Conservation (phyloP, 2,329 filamentous ascomycete species). For the Diaporthe citrichinensis region DNA sequence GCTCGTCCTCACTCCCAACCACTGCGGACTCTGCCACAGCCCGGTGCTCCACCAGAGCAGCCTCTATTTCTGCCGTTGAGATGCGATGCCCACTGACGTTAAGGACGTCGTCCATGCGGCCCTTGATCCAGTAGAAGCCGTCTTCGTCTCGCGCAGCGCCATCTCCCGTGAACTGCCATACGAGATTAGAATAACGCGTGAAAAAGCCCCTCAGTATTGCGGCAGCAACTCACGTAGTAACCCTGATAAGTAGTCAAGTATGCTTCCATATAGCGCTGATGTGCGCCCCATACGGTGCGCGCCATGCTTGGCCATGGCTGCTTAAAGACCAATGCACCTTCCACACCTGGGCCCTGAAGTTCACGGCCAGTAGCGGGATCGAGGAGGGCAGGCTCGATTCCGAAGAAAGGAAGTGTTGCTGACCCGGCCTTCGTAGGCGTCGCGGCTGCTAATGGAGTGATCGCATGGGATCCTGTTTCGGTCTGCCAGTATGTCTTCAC, state of each 20-base stretch:
- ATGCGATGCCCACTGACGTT: constrained; percentile 97
- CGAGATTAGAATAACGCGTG: background rate
- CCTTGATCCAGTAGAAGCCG: constrained; percentile 99
- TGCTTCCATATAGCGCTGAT: constrained; percentile 99
- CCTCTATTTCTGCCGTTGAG: constrained; percentile 98
- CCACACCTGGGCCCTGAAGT: constrained; percentile 94
- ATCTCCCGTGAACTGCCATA: constrained; percentile 84
- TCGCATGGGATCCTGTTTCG: constrained; percentile 96
- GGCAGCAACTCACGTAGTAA: constrained; percentile 83
- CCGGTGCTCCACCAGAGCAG: constrained; percentile 92
- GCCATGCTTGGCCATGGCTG: constrained; percentile 99
- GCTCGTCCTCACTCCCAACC: constrained; percentile 91
- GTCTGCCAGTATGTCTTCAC: constrained; percentile 98
- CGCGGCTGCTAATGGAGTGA: constrained; percentile 91
- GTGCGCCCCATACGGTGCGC: constrained; percentile 95
- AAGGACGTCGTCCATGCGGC: constrained; percentile 97
- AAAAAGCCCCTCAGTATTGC: background rate
- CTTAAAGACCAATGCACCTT: constrained; percentile 97
- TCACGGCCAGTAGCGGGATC: constrained; percentile 96
- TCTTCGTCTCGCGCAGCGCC: constrained; percentile 97
- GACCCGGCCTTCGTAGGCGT: constrained; percentile 97
- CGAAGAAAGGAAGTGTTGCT: constrained; percentile 97
- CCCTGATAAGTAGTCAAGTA: constrained; percentile 98
- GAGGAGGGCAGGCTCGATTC: constrained; percentile 96
- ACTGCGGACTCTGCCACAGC: constrained; percentile 94